Conservation (phyloP, 2,329 filamentous ascomycete species). For the Colletotrichum sp. region DNA sequence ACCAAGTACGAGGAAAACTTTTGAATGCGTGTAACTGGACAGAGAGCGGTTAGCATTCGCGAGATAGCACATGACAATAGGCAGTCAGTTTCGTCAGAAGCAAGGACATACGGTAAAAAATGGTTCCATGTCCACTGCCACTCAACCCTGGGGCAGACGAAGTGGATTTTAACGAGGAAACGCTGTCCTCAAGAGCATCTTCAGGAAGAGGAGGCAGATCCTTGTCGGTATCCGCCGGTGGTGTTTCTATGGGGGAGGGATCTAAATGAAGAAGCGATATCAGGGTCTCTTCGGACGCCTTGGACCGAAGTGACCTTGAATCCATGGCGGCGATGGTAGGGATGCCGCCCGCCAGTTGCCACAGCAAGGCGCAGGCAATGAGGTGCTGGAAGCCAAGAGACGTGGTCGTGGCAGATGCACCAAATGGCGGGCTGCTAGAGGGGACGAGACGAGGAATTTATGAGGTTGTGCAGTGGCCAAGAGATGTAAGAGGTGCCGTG, state of each 20-base stretch:
- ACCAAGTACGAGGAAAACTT: slow-evolving; percentile 90
- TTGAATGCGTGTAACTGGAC: slow-evolving; percentile 75
- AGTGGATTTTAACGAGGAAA: slow-evolving; percentile 43
- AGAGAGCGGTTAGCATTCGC: not conserved
- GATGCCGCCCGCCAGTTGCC: not conserved
- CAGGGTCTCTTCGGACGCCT: slow-evolving; percentile 23
- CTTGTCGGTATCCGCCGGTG: slow-evolving; percentile 53
- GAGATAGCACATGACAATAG: not conserved
- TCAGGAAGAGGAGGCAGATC: slow-evolving; percentile 45
- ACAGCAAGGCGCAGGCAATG: not conserved
- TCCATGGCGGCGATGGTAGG: slow-evolving; percentile 8
- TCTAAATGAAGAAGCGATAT: slow-evolving; percentile 25
- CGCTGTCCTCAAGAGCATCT: slow-evolving; percentile 36
- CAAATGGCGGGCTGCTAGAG: not conserved
- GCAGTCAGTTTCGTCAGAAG: not conserved
- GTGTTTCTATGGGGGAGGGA: slow-evolving; percentile 56
- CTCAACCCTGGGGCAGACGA: slow-evolving; percentile 62
- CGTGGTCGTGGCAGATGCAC: not conserved
- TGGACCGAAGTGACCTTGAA: slow-evolving; percentile 15
- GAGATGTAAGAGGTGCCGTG: not conserved
- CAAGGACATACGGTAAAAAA: slow-evolving; percentile 72
- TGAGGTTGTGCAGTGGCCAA: not conserved
- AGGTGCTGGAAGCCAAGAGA: not conserved
- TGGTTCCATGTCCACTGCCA: slow-evolving; percentile 66
- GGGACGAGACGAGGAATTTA: not conserved